Base-by-base conservation (phyloP, 1,139 yeast genomes). In the Nadsonia commutata region DNA sequence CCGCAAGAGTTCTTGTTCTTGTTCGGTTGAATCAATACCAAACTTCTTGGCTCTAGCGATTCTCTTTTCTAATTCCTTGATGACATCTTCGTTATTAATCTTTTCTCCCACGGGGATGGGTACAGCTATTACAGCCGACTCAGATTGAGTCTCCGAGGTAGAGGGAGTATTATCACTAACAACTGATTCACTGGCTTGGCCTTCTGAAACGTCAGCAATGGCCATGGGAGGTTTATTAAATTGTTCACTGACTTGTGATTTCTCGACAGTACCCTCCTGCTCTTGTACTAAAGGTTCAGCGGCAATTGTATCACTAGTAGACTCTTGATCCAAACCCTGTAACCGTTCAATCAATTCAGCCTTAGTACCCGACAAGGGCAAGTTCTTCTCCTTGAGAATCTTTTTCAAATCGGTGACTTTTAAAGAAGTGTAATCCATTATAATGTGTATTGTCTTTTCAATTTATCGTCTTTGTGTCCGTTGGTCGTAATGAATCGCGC, bases 361-460 rank as follows among this genome's bases (percentile, higher is more conserved):
- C 62, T 88, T 90, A 54, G 85, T 79, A 19, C 97, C 97, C 37
- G 78, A 76, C 6, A 72, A 66, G 3, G 93, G 60, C 47, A 90
- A 70, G 2, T 80, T 81, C 52, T 78, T 76, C 39, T 70, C 64
- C 54, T 80, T 80, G 54, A 90, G 72, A 45, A 76, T 53, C 49
- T 82, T 95, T 59, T 83, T 85, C 61, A 88, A 72, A 65, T 85
- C 95, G 33, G 81, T 78, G 41, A 86, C 96, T 31, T 94, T 88
- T 53, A 70, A 74, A 44, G 73, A 61, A 36, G 76, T 58, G 62
- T 78, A 81, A 36, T 73, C 76, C 33, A 27, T 27, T 4, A 9
- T 9, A 6, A 27, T 4, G 5, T 4, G 5, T 13, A 8, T 4
- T 27, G 33, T 27, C 8, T n/a, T n/a, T n/a, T n/a, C n/a, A n/a